Conservation (phyloP, 179 eudicot genomes). For the Spergularia azorica region DNA sequence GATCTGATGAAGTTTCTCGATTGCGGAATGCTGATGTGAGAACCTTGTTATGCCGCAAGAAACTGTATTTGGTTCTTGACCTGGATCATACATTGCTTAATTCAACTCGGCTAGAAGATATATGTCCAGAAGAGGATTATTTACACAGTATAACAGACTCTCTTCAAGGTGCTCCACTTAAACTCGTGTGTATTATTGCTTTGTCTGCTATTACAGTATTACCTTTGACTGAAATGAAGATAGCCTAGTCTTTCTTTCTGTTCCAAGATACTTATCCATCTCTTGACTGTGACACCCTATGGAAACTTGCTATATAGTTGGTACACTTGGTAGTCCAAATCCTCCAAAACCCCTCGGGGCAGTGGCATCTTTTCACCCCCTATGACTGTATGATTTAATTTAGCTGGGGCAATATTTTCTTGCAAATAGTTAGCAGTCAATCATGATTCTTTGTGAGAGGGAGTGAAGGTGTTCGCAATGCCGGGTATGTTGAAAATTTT, state of each 20-base stretch:
- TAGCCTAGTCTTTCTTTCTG: neutral
- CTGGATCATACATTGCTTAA: slow-evolving; percentile 92
- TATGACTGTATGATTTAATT: too few relatives aligned
- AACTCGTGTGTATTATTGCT: slow-evolving; percentile 1
- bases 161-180: slow-evolving; percentile 52
- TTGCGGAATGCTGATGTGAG: slow-evolving; percentile 66
- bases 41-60: slow-evolving; percentile 55
- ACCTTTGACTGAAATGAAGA: neutral
- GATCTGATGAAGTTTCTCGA: slow-evolving; percentile 60
- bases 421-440: too few relatives aligned
- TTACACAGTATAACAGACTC: slow-evolving; percentile 49
- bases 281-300: neutral
- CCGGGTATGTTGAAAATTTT: too few relatives aligned
- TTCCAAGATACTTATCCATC: neutral
- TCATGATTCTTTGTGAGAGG: too few relatives aligned
- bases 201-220: neutral
- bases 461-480: too few relatives aligned
- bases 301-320: neutral
- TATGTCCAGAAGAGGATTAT: slow-evolving; percentile 69
- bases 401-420: too few relatives aligned
- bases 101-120: slow-evolving; percentile 68
- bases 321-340: neutral
- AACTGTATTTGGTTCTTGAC: slow-evolving; percentile 82
- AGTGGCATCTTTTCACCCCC: too few relatives aligned
- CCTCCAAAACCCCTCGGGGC: too few relatives aligned